Conservation (phyloP, 2,329 filamentous ascomycete species). For the Fusarium veterinarium region DNA sequence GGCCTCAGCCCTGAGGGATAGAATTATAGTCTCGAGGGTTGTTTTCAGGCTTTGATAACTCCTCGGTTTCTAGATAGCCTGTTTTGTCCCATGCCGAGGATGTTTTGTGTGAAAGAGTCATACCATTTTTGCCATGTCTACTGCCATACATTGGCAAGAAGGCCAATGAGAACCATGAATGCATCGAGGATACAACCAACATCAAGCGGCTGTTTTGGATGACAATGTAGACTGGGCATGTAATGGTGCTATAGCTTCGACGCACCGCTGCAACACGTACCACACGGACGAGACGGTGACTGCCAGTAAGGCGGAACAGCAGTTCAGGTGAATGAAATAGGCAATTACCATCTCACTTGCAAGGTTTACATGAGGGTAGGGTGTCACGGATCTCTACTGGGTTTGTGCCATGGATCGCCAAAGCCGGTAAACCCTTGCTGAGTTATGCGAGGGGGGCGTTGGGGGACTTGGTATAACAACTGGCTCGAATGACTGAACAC, state of each 20-base stretch:
- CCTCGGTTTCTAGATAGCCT: background rate
- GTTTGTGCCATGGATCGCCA: slow-evolving; percentile 33
- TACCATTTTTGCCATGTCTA: background rate
- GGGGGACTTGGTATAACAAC: slow-evolving; percentile 4
- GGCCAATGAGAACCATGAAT: background rate
- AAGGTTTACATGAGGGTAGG: slow-evolving; percentile 22
- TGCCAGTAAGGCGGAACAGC: background rate
- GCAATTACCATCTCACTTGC: slow-evolving; percentile 1
- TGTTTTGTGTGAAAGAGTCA: background rate
- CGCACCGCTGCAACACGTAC: background rate
- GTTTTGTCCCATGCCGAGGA: background rate
- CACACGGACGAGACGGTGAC: background rate
- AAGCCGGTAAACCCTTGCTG: slow-evolving; percentile 27
- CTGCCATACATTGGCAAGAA: background rate
- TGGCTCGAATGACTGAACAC: background rate
- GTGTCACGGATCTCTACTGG: slow-evolving; percentile 41
- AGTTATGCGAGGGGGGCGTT: slow-evolving; percentile 10
- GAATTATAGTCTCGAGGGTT: background rate
- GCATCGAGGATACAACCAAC: background rate
- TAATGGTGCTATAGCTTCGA: background rate
- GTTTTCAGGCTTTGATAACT: background rate
- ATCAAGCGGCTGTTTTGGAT: background rate
- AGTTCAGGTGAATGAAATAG: slow-evolving; percentile 12
- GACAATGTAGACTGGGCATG: background rate
- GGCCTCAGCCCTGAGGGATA: background rate